Base-by-base conservation (phyloP, 2,329 filamentous ascomycete species). In the Periconia digitata region DNA sequence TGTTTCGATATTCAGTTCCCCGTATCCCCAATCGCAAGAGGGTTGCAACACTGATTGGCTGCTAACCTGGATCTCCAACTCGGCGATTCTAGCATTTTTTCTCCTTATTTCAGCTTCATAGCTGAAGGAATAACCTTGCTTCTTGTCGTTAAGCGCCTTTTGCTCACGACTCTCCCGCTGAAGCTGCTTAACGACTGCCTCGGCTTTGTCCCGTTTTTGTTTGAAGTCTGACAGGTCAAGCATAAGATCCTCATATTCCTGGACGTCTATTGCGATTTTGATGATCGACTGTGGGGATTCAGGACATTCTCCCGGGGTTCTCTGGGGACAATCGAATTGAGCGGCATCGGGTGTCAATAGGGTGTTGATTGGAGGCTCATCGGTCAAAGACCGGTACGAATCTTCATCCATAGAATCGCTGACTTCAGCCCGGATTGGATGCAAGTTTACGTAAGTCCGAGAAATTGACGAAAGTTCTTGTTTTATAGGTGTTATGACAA, bases 171-270 rank as follows among this genome's bases (percentile, higher is more conserved):
- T 27, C 20, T 43, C 21, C 7, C 35, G 21, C 12, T 39, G 20
- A 16, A 43, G 12, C 2, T 43, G 21, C 7, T 21, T 20, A 23
- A 34, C 40, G 23, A 43, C n/a, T 21, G 16, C 20, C 44, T 48
- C 34, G 24, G 40, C 40, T 32, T 43, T 18, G 16, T 44, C n/a
- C 6, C 18, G 43, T n/a, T 32, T 39, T 6, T 38, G 8, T 12
- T 37, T 47, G n/a, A 41, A 43, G 32, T 37, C 23, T 22, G 39
- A 27, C 17, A 47, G 27, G 10, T 47, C 45, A 18, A 16, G 42
- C 20, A 42, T 15, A 13, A 47, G 17, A 5, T 43, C 21, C 20
- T 21, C 39, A 8, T 43, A n/a, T 15, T 16, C 37, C 38, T 13
- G 35, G 10, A 17, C 16, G 12, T 37, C n/a, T 17, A 37, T 8